Evolutionary conservation across 1,284 basidiomycete genomes (phyloP), one percentile per base, ranked within the genome.

Genomic region (Inonotus obliquus): DNA sequence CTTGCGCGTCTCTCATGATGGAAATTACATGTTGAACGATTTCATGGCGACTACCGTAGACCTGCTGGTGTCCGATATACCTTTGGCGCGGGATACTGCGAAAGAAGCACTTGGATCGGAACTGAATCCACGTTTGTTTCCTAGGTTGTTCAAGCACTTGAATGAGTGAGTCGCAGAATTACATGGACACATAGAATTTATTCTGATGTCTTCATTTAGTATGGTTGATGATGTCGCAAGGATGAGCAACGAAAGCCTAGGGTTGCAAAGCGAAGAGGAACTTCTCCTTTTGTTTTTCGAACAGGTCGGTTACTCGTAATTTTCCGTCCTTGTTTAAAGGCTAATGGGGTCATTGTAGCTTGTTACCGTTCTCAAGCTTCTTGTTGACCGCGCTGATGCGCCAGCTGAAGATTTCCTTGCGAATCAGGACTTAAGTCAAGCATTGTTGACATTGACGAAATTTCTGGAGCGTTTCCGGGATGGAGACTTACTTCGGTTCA

Each of bases 101-200:
- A 83, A 86, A 69, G 91, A 93, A 63, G 91, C 92, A 0, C 73
- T 96, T 7, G 92, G 93, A 2, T 78, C 79, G 7, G 93, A 96
- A 69, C 75, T 94, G 29, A 88, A 86, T 65, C 85, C 86, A 21
- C 79, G 81, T 48, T 74, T 92, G 47, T 89, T 89, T 66, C 76
- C 81, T 17, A 79, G 80, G 62, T 75, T 95, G 25, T 78, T 94
- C 59, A 83, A 80, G 64, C 84, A 89, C 64, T 77, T 96, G 60
- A 86, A 91, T 56, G 83, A 84, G 91, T 93, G 71, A 67, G 87
- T 73, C 2, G 60, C 11, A 44, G 14, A 17, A n/a, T 45, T 25
- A 25, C 55, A 45, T n/a, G 19, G 3, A 14, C 54, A 23, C 27
- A 11, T 29, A 53, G 47, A 0, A 6, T 17, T 45, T 19, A 45